These are phyloP conservation scores for Glonium stellatum DNA, from an alignment of 495 filamentous ascomycete species.

Conservation along the genomic window DNA sequence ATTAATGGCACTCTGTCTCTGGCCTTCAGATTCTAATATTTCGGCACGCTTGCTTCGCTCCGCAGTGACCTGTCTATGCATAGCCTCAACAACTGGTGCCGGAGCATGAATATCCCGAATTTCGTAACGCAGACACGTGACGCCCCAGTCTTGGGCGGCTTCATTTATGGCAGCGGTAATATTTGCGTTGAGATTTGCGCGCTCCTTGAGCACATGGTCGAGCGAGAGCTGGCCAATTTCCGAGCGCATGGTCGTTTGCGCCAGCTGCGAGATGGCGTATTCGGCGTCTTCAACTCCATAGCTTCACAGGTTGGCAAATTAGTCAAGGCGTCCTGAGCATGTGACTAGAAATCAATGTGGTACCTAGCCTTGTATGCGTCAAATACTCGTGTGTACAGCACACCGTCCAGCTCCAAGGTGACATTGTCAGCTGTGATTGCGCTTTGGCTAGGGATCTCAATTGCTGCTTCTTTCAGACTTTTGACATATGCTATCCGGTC, in stretches of 20 bases:
- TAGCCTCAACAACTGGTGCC: conserved; percentile 83
- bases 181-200: conserved; percentile 88
- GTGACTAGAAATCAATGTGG: conserved; percentile 9
- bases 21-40: conserved; percentile 92
- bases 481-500: conserved; percentile 98
- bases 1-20: conserved; percentile 94
- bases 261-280: conserved; percentile 95
- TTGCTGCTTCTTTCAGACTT: conserved; percentile 88
- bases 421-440: conserved; percentile 99
- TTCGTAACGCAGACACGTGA: conserved; percentile 92
- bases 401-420: conserved; percentile 89
- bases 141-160: conserved; percentile 91
- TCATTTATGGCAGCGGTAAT: conserved; percentile 98
- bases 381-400: conserved; percentile 90
- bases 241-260: conserved; percentile 96
- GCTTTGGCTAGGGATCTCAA: conserved; percentile 93
- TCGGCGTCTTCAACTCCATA: conserved; percentile 98
- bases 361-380: conserved; percentile 96
- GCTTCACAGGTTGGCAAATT: conserved; percentile 40
- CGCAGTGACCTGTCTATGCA: conserved; percentile 96
- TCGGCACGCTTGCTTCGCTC: conserved; percentile 95
- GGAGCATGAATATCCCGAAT: conserved; percentile 98
- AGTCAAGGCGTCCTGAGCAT: too few species aligned
- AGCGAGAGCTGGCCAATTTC: conserved; percentile 95
- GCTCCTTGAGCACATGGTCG: conserved; percentile 96